A percentile compares a stretch with the other conserved stretches of the same genome.
phyloP scores from a whole-genome alignment of 495 filamentous ascomycete species.

The Talaromyces thailandensis region DNA sequence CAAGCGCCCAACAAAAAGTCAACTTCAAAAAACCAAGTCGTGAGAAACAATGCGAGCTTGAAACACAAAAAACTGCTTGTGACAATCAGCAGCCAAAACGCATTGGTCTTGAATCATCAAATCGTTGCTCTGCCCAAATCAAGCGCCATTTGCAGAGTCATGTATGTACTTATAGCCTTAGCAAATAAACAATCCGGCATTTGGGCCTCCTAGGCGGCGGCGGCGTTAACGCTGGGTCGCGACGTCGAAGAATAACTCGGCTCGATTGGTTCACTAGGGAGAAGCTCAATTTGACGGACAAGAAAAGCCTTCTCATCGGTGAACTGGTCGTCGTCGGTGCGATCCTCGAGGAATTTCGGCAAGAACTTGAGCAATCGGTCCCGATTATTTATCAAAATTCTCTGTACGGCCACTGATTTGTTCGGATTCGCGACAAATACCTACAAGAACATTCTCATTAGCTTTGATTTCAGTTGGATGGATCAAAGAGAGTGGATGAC shows the following conservation, averaged over 20 bases:
- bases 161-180: background rate
- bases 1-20: background rate
- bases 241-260: conserved; percentile 20
- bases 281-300: conserved; percentile 82
- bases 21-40: background rate
- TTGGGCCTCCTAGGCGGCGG: conserved; percentile 13
- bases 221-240: conserved; percentile 25
- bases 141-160: background rate
- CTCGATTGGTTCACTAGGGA: conserved; percentile 60
- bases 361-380: conserved; percentile 84
- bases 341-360: conserved; percentile 84
- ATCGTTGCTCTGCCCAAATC: background rate
- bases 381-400: conserved; percentile 91
- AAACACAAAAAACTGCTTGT: background rate
- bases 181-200: background rate
- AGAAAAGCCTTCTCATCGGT: conserved; percentile 95
- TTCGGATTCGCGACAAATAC: conserved; percentile 97
- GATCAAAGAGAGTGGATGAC: conserved; percentile 5
- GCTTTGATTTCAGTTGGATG: background rate
- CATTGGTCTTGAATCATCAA: background rate
- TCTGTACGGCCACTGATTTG: conserved; percentile 88
- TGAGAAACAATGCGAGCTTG: background rate
- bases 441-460: conserved; percentile 29
- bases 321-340: conserved; percentile 97
- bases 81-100: background rate